A percentile compares a stretch with the other conserved stretches of the same genome.
phyloP scores from a whole-genome alignment of 202 grass and related monocot species.

The Zoysia matrella region DNA sequence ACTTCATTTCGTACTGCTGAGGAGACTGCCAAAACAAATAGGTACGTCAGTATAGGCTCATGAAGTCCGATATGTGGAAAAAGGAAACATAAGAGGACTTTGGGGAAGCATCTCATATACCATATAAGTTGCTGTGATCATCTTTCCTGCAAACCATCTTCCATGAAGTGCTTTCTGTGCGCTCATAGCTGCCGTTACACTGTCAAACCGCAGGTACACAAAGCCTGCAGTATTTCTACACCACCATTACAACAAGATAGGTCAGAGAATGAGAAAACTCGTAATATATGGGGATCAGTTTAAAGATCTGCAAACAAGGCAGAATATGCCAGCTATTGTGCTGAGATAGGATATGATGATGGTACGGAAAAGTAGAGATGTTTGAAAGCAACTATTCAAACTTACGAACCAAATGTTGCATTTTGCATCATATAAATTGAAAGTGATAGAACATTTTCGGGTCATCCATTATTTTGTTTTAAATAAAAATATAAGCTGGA shows the following conservation, averaged over 20 bases:
- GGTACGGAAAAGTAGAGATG: not conserved
- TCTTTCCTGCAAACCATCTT: slow-evolving; percentile 99
- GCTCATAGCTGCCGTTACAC: slow-evolving; percentile 64
- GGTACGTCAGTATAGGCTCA: not conserved
- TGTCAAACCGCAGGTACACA: slow-evolving; percentile 89
- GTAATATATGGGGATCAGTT: not conserved
- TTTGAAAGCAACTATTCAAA: not conserved
- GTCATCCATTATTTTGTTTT: not conserved
- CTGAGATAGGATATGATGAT: not conserved
- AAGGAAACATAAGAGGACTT: not conserved
- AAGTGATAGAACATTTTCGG: not conserved
- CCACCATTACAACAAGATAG: not conserved
- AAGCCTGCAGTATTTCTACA: slow-evolving; percentile 77
- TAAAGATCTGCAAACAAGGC: not conserved
- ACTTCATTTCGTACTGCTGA: slow-evolving; percentile 84
- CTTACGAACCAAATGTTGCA: not conserved
- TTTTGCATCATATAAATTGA: not conserved
- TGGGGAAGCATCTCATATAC: slow-evolving; percentile 51
- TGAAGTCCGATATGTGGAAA: not conserved
- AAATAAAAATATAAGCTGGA: not conserved
- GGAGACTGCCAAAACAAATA: slow-evolving; percentile 63
- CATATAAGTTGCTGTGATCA: slow-evolving; percentile 95
- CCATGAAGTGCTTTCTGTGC: slow-evolving; percentile 95
- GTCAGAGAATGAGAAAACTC: not conserved
- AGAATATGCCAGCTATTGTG: not conserved